Conservation (phyloP, 192 early-diverging fungal genomes). For the Diversispora epigaea region DNA sequence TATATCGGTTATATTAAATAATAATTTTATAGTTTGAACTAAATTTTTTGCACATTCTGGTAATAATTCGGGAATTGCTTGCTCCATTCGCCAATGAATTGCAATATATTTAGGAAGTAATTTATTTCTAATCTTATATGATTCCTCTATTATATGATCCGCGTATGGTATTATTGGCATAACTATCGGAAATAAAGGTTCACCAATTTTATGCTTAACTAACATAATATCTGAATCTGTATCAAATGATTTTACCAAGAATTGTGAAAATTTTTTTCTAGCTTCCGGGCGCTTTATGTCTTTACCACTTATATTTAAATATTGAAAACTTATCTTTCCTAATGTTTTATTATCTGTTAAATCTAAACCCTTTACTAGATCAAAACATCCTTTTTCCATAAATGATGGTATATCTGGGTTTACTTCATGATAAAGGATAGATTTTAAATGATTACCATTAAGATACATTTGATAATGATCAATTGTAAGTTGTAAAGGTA, state of each 20-base stretch:
- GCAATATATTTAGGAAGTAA: not conserved
- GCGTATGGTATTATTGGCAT: not conserved
- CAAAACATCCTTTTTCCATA: no score
- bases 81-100: slow-evolving; percentile 27
- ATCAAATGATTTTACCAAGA: not conserved
- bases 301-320: not conserved
- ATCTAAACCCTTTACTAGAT: no score
- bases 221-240: not conserved
- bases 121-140: not conserved
- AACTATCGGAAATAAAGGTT: not conserved
- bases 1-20: not conserved
- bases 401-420: no score
- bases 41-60: not conserved
- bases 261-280: not conserved
- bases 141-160: not conserved
- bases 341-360: no score
- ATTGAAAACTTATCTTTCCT: not conserved
- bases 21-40: not conserved
- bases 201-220: not conserved
- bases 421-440: no score
- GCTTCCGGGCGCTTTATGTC: no score
- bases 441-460: no score
- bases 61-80: not conserved
- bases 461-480: no score
- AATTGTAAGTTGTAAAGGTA: no score